Percentiles rank a stretch among this genome's conserved stretches.
Evolutionary conservation across 2,329 filamentous ascomycete species (phyloP).

Genomic region (Trichoderma asperellum): DNA sequence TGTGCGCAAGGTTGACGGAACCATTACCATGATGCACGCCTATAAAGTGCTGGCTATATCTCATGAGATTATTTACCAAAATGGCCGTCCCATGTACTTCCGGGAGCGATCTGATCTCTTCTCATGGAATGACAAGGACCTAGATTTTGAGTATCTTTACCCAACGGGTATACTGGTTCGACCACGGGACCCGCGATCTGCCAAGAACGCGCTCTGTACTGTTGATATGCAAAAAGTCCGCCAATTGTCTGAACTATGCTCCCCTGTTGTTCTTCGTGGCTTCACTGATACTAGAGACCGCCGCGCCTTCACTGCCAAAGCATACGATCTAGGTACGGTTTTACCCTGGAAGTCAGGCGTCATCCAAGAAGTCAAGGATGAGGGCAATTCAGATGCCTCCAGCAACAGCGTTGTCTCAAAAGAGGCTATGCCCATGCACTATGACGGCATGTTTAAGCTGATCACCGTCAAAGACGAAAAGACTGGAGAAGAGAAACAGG

Average conservation of each 20-base stretch:
- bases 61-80: constrained; percentile 40
- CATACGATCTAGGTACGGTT: constrained; percentile 49
- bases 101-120: constrained; percentile 42
- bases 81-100: constrained; percentile 43
- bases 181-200: neutral
- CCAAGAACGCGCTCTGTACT: constrained; percentile 6
- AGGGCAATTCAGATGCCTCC: neutral
- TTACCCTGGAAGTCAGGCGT: constrained; percentile 10
- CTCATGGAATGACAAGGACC: constrained; percentile 29
- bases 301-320: constrained; percentile 51
- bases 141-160: constrained; percentile 32
- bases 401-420: constrained; percentile 18
- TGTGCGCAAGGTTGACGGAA: constrained; percentile 41
- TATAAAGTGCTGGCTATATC: constrained; percentile 33
- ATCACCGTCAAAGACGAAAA: neutral
- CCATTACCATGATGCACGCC: constrained; percentile 32
- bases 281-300: constrained; percentile 53
- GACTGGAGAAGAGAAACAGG: constrained; percentile 10
- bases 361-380: constrained; percentile 19
- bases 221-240: constrained; percentile 52
- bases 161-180: constrained; percentile 29
- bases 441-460: constrained; percentile 25
- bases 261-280: constrained; percentile 56
- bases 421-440: constrained; percentile 24
- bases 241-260: constrained; percentile 52